Evolutionary conservation across 192 early-diverging fungal genomes (phyloP).

Genomic region (Linnemannia zychae): DNA sequence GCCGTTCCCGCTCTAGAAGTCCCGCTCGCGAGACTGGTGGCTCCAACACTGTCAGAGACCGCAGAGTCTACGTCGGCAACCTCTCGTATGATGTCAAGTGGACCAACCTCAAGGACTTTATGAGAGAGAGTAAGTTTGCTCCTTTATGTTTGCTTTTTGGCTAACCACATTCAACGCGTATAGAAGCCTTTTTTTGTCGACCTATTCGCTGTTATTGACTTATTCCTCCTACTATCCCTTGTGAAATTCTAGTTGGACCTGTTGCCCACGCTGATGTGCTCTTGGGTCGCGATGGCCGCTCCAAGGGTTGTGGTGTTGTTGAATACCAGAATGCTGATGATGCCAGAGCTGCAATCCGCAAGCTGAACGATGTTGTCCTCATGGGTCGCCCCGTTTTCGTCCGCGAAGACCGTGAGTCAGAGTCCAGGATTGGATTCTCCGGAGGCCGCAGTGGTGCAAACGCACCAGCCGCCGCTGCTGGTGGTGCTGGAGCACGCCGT

Average conservation of each 20-base stretch:
- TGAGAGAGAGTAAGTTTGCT: constrained; percentile 73
- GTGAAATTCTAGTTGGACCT: constrained; percentile 69
- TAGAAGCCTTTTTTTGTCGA: not conserved
- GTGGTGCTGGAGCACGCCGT: constrained; percentile 5
- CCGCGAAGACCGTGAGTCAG: constrained; percentile 80
- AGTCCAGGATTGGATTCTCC: constrained; percentile 57
- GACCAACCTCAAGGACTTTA: constrained; percentile 84
- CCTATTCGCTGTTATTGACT: not conserved
- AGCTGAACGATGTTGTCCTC: constrained; percentile 73
- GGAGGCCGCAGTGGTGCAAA: constrained; percentile 16
- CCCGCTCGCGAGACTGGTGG: constrained; percentile 19
- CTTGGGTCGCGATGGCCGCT: constrained; percentile 67
- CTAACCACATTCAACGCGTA: not conserved
- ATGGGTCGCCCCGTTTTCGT: constrained; percentile 83
- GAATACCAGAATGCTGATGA: constrained; percentile 86
- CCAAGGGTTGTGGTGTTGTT: constrained; percentile 82
- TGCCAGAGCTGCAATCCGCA: constrained; percentile 78
- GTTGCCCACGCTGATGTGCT: constrained; percentile 82
- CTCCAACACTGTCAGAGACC: constrained; percentile 54
- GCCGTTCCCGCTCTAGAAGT: constrained; percentile 37
- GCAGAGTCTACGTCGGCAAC: constrained; percentile 86
- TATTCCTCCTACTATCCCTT: not conserved
- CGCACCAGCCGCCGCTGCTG: not conserved
- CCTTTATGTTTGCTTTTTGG: not conserved
- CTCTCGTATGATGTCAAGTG: constrained; percentile 79